Conservation (phyloP, 2,329 filamentous ascomycete genomes). For the Aspergillus pseudotamarii region DNA sequence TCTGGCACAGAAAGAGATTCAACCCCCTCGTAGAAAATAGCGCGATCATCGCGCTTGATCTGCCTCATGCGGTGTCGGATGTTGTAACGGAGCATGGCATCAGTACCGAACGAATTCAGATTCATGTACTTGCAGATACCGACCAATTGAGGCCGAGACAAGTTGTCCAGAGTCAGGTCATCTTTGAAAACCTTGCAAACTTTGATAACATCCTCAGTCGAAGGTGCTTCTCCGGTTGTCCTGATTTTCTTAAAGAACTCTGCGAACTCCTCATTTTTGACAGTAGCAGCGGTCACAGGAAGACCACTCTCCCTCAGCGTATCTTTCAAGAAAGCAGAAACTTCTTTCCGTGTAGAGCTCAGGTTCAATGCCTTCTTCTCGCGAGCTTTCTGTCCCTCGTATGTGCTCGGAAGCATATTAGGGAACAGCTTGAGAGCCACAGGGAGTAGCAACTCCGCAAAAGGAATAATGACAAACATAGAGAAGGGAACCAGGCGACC, state of each 20-base stretch:
- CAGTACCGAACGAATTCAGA: constrained; percentile 93
- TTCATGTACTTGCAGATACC: constrained; percentile 99
- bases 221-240: constrained; percentile 86
- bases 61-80: constrained; percentile 97
- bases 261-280: constrained; percentile 89
- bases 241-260: constrained; percentile 97
- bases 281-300: constrained; percentile 78
- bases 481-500: constrained; percentile 93
- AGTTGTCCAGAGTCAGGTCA: constrained; percentile 93
- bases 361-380: constrained; percentile 83
- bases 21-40: constrained; percentile 91
- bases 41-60: constrained; percentile 96
- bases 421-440: constrained; percentile 93
- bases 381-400: constrained; percentile 87
- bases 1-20: constrained; percentile 91
- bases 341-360: constrained; percentile 86
- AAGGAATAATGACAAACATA: constrained; percentile 94
- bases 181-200: constrained; percentile 99
- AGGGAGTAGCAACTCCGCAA: constrained; percentile 89
- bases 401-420: constrained; percentile 95
- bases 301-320: constrained; percentile 93
- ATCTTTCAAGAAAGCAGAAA: constrained; percentile 84
- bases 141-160: constrained; percentile 91
- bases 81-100: constrained; percentile 96
- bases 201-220: constrained; percentile 89